Percentiles rank a stretch among this genome's conserved stretches.
Evolutionary conservation across 495 filamentous ascomycete genomes (phyloP).

Genomic region (Emericellopsis terricola): DNA sequence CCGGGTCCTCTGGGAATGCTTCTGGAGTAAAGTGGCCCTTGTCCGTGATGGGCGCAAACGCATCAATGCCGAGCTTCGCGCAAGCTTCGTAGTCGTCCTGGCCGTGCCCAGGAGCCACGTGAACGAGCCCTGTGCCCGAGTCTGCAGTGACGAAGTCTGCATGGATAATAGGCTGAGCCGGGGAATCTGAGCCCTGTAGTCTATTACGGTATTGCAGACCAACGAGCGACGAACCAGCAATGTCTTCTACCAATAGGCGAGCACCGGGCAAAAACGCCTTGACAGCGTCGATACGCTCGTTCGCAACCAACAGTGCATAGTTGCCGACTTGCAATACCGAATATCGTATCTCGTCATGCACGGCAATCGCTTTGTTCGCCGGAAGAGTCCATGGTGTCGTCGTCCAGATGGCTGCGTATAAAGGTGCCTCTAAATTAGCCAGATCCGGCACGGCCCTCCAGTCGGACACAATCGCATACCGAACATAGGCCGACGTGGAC

Average conservation of each 20-base stretch:
- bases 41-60: slow-evolving; percentile 66
- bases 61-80: slow-evolving; percentile 39
- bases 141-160: slow-evolving; percentile 74
- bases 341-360: slow-evolving; percentile 58
- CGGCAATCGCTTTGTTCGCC: slow-evolving; percentile 75
- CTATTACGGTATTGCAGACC: slow-evolving; percentile 46
- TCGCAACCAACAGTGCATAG: slow-evolving; percentile 37
- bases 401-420: slow-evolving; percentile 84
- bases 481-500: slow-evolving; percentile 65
- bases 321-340: slow-evolving; percentile 39
- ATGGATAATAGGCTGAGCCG: slow-evolving; percentile 49
- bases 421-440: slow-evolving; percentile 11
- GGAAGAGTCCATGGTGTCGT: slow-evolving; percentile 97
- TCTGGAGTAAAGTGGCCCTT: slow-evolving; percentile 60
- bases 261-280: slow-evolving; percentile 9
- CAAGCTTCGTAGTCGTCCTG: slow-evolving; percentile 93
- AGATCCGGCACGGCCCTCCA: slow-evolving; percentile 19
- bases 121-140: slow-evolving; percentile 83
- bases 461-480: slow-evolving; percentile 49
- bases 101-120: slow-evolving; percentile 86
- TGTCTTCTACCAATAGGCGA: slow-evolving; percentile 31
- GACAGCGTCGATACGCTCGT: slow-evolving; percentile 35
- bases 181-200: slow-evolving; percentile 33
- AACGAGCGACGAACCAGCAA: slow-evolving; percentile 48
- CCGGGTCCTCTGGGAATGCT: slow-evolving; percentile 49